Percentiles rank a stretch among this genome's conserved stretches.
Conservation (phyloP, 306 rosid genomes). For the Fragaria vesca region DNA sequence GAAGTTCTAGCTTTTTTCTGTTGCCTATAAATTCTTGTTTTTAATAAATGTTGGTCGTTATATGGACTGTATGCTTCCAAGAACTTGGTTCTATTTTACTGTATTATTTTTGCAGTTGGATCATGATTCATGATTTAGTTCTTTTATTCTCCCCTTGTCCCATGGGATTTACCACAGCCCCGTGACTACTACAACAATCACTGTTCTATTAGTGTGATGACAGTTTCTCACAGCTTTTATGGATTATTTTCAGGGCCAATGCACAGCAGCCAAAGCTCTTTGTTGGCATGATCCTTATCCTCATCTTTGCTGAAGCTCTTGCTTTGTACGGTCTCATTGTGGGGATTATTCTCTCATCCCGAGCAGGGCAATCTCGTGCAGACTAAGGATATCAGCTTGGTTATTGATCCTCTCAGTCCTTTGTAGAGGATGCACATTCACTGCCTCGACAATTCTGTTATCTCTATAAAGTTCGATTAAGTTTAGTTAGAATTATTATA, state of each 20-base stretch:
- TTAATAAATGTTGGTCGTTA: neutral
- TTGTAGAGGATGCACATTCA: neutral
- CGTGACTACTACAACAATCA: neutral
- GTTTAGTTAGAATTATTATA: neutral
- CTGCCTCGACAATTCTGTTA: constrained; percentile 11
- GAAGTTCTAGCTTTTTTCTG: neutral
- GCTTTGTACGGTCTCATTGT: constrained; percentile 83
- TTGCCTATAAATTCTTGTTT: neutral
- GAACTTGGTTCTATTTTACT: neutral
- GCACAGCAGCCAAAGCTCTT: constrained; percentile 90
- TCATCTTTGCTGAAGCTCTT: constrained; percentile 77
- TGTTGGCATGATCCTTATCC: constrained; percentile 79
- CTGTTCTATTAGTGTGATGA: neutral
- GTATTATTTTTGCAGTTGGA: neutral
- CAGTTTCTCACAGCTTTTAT: neutral
- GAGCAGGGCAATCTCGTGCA: constrained; percentile 79
- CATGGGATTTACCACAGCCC: neutral
- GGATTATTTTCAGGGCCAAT: constrained; percentile 55
- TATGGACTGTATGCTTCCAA: constrained; percentile 5
- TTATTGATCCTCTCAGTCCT: neutral
- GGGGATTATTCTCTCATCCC: constrained; percentile 81
- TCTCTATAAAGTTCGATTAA: constrained; percentile 2
- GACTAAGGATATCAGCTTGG: constrained; percentile 31
- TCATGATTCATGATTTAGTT: neutral
- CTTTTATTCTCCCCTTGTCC: neutral